Evolutionary conservation across 257 asterid genomes (phyloP).

Genomic region (Orobanche coerulescens): DNA sequence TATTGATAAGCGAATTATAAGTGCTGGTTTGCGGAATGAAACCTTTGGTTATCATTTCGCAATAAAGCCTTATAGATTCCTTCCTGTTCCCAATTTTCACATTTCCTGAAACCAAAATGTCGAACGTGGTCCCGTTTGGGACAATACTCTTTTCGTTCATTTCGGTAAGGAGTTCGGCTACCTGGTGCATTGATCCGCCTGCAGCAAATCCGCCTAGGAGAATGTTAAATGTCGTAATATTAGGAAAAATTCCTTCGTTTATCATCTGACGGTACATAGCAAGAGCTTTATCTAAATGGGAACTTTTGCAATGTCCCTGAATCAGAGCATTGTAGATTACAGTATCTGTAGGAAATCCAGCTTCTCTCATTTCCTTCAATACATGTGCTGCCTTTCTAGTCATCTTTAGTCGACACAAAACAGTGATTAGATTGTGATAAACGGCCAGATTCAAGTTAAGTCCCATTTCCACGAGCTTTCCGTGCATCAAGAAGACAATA

Average conservation of each 20-base stretch:
- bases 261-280: constrained; percentile 54
- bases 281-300: constrained; percentile 48
- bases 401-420: constrained; percentile 72
- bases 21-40: constrained; percentile 73
- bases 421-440: constrained; percentile 48
- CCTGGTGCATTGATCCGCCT: constrained; percentile 44
- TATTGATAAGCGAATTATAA: constrained; percentile 57
- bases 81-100: constrained; percentile 66
- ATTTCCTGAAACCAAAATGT: constrained; percentile 60
- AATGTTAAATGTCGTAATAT: constrained; percentile 57
- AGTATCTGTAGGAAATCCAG: constrained; percentile 63
- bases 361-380: constrained; percentile 50
- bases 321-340: constrained; percentile 69
- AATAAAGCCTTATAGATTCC: constrained; percentile 70
- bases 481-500: constrained; percentile 52
- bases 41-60: constrained; percentile 84
- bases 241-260: constrained; percentile 57
- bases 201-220: constrained; percentile 59
- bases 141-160: constrained; percentile 51
- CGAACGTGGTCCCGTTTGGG: constrained; percentile 59
- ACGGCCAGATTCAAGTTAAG: constrained; percentile 42
- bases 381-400: constrained; percentile 63
- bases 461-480: constrained; percentile 57
- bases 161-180: constrained; percentile 40
- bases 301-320: constrained; percentile 68